Evolutionary conservation across 2,329 filamentous ascomycete species (phyloP), one percentile per base, ranked within the genome.

Genomic region (Venturia carpophila): DNA sequence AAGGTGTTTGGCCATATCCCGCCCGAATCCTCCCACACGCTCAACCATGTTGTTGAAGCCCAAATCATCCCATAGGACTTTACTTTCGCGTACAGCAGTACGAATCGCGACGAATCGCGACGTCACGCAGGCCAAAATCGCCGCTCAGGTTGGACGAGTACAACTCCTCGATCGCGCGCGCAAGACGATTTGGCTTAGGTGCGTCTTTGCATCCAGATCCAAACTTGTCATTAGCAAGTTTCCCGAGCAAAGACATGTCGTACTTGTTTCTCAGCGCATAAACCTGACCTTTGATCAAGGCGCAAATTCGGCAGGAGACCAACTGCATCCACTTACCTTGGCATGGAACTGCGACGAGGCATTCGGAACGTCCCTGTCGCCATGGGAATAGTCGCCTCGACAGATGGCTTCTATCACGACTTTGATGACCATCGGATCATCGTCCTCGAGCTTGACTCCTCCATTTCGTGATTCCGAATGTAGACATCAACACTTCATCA

Each of bases 11-110:
- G 27, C 37, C 58, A 61, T n/a, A 15, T 43, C 58, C 2, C 24
- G 37, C 4, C 37, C 37, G 17, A 61, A 43, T 42, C 43, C 68
- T 39, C 65, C 63, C 37, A 37, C 41, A 63, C 17, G 55, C 60
- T 17, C 21, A 34, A 68, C 42, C 64, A 70, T 69, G 66, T 65
- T 68, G 15, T 37, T 37, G 52, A 56, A 56, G 27, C 37, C 52
- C 15, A 37, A 19, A n/a, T 56, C 52, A 4, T 34, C 15, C 27
- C 15, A 37, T 19, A 56, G 52, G 6, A 7, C 11, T 37, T n/a
- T n/a, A 5, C 30, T 37, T 9, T 56, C 4, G 15, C 13, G 27
- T 1, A 56, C 19, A 37, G 52, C 52, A 37, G 52, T 56, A 10
- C 52, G 52, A n/a, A n/a, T n/a, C n/a, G n/a, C n/a, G 13, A 61